A percentile compares a stretch with the other conserved stretches of the same genome.
Conservation (phyloP, 305 asterid genomes). For the Fraxinus xanthoxyloides region DNA sequence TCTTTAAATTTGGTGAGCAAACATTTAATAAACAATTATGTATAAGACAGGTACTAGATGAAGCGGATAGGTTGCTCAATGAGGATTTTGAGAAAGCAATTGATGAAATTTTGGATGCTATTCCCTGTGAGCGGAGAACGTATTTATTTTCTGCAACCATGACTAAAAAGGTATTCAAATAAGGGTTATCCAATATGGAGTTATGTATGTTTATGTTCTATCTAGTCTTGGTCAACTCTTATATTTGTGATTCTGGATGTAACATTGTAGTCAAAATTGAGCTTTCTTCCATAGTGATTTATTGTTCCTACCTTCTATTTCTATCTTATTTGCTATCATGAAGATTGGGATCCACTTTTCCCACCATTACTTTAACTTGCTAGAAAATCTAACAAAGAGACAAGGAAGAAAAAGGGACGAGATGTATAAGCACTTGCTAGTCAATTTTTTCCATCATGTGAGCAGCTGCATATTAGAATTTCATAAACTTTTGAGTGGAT, state of each 20-base stretch:
- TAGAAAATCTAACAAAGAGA: neutral
- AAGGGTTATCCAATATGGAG: neutral
- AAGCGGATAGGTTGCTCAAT: conserved; percentile 86
- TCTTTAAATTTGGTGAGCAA: neutral
- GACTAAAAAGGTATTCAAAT: conserved; percentile 69
- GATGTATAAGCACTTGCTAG: neutral
- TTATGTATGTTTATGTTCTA: neutral
- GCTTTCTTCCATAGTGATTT: neutral
- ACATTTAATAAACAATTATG: neutral
- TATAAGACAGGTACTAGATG: conserved; percentile 73
- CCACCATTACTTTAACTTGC: neutral
- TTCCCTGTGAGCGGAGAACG: conserved; percentile 79
- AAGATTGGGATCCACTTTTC: neutral
- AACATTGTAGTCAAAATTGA: neutral
- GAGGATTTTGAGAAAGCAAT: conserved; percentile 86
- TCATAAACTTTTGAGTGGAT: neutral
- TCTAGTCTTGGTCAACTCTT: neutral
- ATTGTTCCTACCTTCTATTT: neutral
- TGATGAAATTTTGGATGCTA: conserved; percentile 63
- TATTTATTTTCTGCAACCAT: conserved; percentile 93
- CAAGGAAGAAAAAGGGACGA: neutral
- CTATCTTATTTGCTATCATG: neutral
- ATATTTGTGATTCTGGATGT: neutral
- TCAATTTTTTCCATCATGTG: neutral
- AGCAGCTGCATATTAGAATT: neutral